Percentiles rank a stretch among this genome's conserved stretches.
These are phyloP conservation scores for Astragalus glycyphyllos DNA, from an alignment of 306 rosid species.

Conservation along the genomic window DNA sequence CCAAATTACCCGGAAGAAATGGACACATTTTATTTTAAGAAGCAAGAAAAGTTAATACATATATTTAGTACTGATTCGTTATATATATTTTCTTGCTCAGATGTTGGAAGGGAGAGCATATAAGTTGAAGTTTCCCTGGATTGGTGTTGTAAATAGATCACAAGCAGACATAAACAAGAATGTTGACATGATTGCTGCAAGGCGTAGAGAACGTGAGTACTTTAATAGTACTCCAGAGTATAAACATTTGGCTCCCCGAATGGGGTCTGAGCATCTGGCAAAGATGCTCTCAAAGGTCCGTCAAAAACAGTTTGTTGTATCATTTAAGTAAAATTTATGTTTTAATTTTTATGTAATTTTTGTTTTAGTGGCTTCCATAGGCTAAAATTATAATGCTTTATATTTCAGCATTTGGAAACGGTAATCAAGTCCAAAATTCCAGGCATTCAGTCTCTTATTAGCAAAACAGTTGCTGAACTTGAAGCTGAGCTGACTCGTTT, in stretches of 20 bases:
- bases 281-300: slow-evolving; percentile 91
- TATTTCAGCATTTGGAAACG: slow-evolving; percentile 86
- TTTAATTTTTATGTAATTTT: background rate
- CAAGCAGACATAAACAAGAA: slow-evolving; percentile 92
- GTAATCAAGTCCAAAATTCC: slow-evolving; percentile 96
- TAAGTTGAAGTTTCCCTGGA: slow-evolving; percentile 88
- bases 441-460: slow-evolving; percentile 89
- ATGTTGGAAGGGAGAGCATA: slow-evolving; percentile 84
- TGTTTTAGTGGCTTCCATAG: slow-evolving; percentile 12
- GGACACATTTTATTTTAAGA: slow-evolving; percentile 9
- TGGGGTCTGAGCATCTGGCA: slow-evolving; percentile 98
- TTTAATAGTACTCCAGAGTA: slow-evolving; percentile 78
- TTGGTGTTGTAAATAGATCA: slow-evolving; percentile 95
- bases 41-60: background rate
- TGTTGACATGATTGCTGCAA: slow-evolving; percentile 98
- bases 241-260: slow-evolving; percentile 79
- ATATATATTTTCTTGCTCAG: slow-evolving; percentile 51
- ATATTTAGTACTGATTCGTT: slow-evolving; percentile 19
- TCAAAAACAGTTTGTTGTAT: slow-evolving; percentile 26
- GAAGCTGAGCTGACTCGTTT: slow-evolving; percentile 81
- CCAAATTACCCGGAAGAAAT: slow-evolving; percentile 4
- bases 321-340: slow-evolving; percentile 11
- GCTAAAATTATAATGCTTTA: slow-evolving; percentile 38
- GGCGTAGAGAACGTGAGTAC: slow-evolving; percentile 92
- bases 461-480: slow-evolving; percentile 81